A percentile compares a stretch with the other conserved stretches of the same genome.
Conservation (phyloP, 345 rosid genomes). For the Arabidopsis suecica region DNA sequence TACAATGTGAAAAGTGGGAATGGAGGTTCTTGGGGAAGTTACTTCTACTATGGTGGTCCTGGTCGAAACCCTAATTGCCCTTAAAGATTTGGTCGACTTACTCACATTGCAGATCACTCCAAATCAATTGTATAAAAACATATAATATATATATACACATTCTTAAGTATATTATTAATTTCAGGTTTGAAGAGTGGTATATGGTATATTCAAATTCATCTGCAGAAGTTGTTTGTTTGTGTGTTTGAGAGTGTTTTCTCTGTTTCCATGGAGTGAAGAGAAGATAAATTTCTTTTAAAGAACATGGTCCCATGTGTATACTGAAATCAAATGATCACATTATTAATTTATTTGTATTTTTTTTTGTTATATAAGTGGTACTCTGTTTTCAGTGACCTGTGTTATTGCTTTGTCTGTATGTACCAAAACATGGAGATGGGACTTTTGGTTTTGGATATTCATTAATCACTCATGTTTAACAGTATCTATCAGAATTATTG, state of each 20-base stretch:
- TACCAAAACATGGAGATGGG: slow-evolving; percentile 39
- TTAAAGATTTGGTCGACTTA: slow-evolving; percentile 45
- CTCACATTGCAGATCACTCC: slow-evolving; percentile 32
- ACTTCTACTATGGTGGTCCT: slow-evolving; percentile 79
- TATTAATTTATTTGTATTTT: slow-evolving; percentile 30
- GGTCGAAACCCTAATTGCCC: slow-evolving; percentile 69
- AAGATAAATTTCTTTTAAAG: slow-evolving; percentile 28
- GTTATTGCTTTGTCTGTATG: slow-evolving; percentile 35
- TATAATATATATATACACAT: slow-evolving; percentile 38
- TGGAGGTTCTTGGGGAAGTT: slow-evolving; percentile 69
- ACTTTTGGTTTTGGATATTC: slow-evolving; percentile 38
- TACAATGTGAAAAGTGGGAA: slow-evolving; percentile 65
- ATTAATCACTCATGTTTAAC: slow-evolving; percentile 4
- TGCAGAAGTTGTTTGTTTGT: background rate
- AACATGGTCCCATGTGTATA: slow-evolving; percentile 48
- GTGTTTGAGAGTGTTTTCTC: slow-evolving; percentile 33
- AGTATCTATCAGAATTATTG: slow-evolving; percentile 19
- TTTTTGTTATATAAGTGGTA: slow-evolving; percentile 6
- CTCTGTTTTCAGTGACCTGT: slow-evolving; percentile 36
- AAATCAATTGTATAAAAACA: slow-evolving; percentile 46
- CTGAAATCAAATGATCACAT: slow-evolving; percentile 29
- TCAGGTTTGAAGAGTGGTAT: slow-evolving; percentile 30
- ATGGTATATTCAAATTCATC: background rate
- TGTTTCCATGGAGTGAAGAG: slow-evolving; percentile 36
- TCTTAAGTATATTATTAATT: slow-evolving; percentile 38